These are phyloP conservation scores for Chamaecyparis obtusa DNA, from an alignment of 75 land plant genomes.

Conservation along the genomic window DNA sequence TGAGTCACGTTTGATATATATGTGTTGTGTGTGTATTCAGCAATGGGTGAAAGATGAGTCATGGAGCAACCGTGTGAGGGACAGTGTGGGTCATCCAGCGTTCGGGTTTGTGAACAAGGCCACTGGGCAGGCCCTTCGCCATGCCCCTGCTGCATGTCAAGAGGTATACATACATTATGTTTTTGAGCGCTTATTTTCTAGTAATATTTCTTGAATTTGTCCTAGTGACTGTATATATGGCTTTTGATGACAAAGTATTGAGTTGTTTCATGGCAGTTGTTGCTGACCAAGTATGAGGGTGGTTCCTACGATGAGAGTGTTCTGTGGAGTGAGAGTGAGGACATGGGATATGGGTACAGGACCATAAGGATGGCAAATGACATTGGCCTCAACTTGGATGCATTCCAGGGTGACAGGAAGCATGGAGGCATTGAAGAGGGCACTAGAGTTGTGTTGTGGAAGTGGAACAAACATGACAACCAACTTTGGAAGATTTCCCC, in stretches of 20 bases:
- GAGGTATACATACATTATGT: background rate
- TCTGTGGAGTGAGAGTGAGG: slow-evolving; percentile 34
- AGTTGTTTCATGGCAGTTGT: slow-evolving; percentile 11
- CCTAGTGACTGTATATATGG: background rate
- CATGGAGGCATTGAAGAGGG: slow-evolving; percentile 25
- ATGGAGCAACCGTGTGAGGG: slow-evolving; percentile 32
- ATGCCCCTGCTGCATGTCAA: background rate
- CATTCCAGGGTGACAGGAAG: slow-evolving; percentile 18
- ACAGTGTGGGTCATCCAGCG: too few species aligned
- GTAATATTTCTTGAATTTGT: background rate
- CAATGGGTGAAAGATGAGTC: slow-evolving; percentile 47
- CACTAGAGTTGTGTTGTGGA: slow-evolving; percentile 17
- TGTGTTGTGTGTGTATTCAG: slow-evolving; percentile 14
- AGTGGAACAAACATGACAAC: slow-evolving; percentile 28
- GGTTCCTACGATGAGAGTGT: background rate
- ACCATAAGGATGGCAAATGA: slow-evolving; percentile 20
- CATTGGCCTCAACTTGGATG: slow-evolving; percentile 26
- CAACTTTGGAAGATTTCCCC: slow-evolving; percentile 38
- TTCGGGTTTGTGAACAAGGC: too few species aligned
- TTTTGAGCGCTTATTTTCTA: background rate
- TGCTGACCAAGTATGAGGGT: slow-evolving; percentile 16
- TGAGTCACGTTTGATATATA: background rate
- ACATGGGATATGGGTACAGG: slow-evolving; percentile 29
- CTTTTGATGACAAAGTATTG: background rate
- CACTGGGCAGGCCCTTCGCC: too few species aligned